Evolutionary conservation across 2,329 filamentous ascomycete species (phyloP), one percentile per base, ranked within the genome.

Genomic region (Chaetomiaceae sp.): DNA sequence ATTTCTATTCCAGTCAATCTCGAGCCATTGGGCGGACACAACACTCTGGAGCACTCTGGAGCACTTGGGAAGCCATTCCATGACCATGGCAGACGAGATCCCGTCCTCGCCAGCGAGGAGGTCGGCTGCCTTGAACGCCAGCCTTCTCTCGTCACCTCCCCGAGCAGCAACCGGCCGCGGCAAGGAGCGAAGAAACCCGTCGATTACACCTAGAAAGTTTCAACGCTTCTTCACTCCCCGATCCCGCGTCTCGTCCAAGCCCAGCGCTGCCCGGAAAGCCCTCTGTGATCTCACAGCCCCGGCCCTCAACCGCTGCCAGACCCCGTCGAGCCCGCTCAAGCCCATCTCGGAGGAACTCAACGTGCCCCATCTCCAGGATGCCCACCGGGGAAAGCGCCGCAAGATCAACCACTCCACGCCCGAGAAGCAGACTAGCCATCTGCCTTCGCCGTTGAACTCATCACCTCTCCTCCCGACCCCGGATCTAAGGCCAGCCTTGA

Each of bases 161-260:
- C 53, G 56, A 40, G 51, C 53, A 33, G 57, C 64, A 1, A 49
- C 61, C 2, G 56, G 42, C 47, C 54, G 54, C 17, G 65, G 63
- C 56, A 80, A 78, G 60, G 75, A 78, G 62, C 71, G 70, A 57
- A 71, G 75, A 17, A 72, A 75, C 53, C 74, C 78, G 3, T 79
- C 77, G 33, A 74, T 81, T 48, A 81, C 78, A 3, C 78, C 78
- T 52, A 69, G 77, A 59, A 80, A 78, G 62, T 81, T 81, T 57
- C 70, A 63, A 31, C 70, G 71, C 23, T 81, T 81, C 70, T 81
- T 81, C 58, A 77, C 77, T 9, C 78, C 77, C 17, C 71, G 76
- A 20, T 70, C 71, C 14, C 67, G 71, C 47, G 69, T 72, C 25
- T 68, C 71, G 2, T 64, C 68, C 12, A 62, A 69, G 31, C 67